phyloP scores from a whole-genome alignment of 805 yeast genomes.

The Starmerella gropengiesseri region DNA sequence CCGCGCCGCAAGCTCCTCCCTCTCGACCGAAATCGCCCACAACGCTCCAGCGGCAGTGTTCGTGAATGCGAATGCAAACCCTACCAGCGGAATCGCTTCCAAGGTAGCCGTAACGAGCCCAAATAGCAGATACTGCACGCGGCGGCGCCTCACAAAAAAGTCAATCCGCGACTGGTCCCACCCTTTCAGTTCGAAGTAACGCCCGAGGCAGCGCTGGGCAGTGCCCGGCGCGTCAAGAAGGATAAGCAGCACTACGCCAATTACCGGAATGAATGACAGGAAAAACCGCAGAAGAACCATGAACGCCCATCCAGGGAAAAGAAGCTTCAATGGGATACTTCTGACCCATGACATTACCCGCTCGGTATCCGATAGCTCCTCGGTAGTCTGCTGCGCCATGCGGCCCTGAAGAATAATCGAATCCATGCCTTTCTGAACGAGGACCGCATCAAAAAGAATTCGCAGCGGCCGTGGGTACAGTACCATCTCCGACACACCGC shows the following conservation, averaged over 20 bases:
- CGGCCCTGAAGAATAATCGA: conserved; percentile 36
- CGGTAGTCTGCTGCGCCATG: conserved; percentile 22
- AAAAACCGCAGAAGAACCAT: conserved; percentile 32
- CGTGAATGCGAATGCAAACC: conserved; percentile 30
- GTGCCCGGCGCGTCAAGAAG: conserved; percentile 44
- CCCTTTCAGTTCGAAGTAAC: conserved; percentile 51
- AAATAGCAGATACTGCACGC: conserved; percentile 29
- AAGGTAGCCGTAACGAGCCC: conserved; percentile 31
- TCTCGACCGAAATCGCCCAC: conserved; percentile 31
- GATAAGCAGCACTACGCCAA: conserved; percentile 48
- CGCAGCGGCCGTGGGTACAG: conserved; percentile 41
- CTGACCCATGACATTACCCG: conserved; percentile 29
- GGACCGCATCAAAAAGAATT: conserved; percentile 38
- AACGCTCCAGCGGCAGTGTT: conserved; percentile 32
- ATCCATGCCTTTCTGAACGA: conserved; percentile 38
- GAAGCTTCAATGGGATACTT: conserved; percentile 31
- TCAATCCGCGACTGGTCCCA: conserved; percentile 36
- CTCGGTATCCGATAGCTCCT: conserved; percentile 29
- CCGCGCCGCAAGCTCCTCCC: too few relatives aligned
- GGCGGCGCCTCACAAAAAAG: conserved; percentile 23
- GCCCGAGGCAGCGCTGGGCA: conserved; percentile 41
- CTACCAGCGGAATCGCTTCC: conserved; percentile 31
- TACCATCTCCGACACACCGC: conserved; percentile 34
- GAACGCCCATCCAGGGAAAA: conserved; percentile 36
- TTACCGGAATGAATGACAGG: conserved; percentile 42